Conservation (phyloP, 2,329 filamentous ascomycete species). For the Diplocarpon mali region DNA sequence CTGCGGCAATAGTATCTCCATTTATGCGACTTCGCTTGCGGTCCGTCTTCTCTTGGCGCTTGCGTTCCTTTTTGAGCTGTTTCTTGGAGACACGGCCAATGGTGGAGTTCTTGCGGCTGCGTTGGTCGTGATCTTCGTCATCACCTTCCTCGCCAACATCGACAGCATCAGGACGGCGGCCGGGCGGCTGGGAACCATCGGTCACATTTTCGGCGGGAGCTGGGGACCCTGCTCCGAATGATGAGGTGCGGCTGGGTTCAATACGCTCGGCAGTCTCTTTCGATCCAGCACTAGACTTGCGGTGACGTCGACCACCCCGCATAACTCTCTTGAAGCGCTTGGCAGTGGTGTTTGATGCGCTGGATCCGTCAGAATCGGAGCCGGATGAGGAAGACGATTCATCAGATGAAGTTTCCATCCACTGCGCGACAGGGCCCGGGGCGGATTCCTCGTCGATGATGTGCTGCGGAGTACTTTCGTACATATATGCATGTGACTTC, state of each 20-base stretch:
- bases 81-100: constrained; percentile 23
- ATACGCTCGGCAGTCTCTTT: constrained; percentile 42
- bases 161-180: constrained; percentile 27
- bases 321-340: constrained; percentile 69
- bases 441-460: constrained; percentile 87
- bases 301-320: constrained; percentile 47
- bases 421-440: constrained; percentile 71
- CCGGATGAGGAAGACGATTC: constrained; percentile 54
- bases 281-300: constrained; percentile 68
- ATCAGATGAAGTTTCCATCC: constrained; percentile 52
- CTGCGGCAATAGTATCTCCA: constrained; percentile 18
- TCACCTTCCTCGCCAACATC: constrained; percentile 44
- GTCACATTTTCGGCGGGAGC: constrained; percentile 15
- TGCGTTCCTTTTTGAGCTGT: constrained; percentile 28
- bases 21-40: constrained; percentile 17
- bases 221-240: constrained; percentile 27
- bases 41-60: constrained; percentile 16
- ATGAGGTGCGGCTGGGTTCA: constrained; percentile 32
- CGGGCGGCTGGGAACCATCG: constrained; percentile 17
- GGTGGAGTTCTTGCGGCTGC: constrained; percentile 22
- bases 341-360: constrained; percentile 59
- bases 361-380: constrained; percentile 59
- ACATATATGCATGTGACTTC: constrained; percentile 60
- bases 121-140: constrained; percentile 29
- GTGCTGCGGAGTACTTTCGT: constrained; percentile 83